Base-by-base conservation (phyloP, 768 basidiomycete genomes). In the Russula virescens region DNA sequence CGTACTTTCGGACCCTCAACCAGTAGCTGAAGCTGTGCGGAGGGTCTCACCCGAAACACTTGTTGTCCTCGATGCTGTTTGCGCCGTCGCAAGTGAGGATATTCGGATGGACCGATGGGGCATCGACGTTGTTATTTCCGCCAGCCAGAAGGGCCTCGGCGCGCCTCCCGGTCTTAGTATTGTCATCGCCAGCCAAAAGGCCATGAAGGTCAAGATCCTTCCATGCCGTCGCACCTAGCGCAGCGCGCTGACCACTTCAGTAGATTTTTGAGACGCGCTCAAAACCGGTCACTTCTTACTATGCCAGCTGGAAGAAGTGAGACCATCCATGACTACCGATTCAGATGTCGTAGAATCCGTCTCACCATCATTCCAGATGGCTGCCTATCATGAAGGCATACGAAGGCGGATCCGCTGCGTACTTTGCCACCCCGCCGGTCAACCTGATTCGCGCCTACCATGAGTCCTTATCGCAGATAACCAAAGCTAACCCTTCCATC, bases 351-450 rank as follows among this genome's bases (percentile, higher is more conserved):
- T 46, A 9, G 18, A 40, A 48, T 21, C 53, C 40, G 60, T 40
- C 28, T 57, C 40, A 64, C 46, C 28, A 34, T 62, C 3, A 23
- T 26, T 18, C 14, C 58, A 90, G 89, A 69, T 94, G 91, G 91
- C 78, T 95, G 49, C 93, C 94, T 1, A 86, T 97, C 72, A 98
- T 98, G 95, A 83, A 87, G 69, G 86, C 88, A 3, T 99, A 98
- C 73, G 94, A 98, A 76, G 75, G 76, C 61, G 91, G 91, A 62
- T 76, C 75, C 13, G 80, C 92, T 0, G 87, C 87, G 21, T 98
- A 98, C 79, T 98, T 98, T 74, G 96, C 95, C 9, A 98, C 94
- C 0, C 91, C 94, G 2, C 94, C 94, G 9, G 91, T 95, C 62
- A 96, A 97, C 76, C 84, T 99, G 68, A 85, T 98, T 70, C 91